Conservation (phyloP, 495 filamentous ascomycete genomes). For the Umbilicaria muhlenbergii region DNA sequence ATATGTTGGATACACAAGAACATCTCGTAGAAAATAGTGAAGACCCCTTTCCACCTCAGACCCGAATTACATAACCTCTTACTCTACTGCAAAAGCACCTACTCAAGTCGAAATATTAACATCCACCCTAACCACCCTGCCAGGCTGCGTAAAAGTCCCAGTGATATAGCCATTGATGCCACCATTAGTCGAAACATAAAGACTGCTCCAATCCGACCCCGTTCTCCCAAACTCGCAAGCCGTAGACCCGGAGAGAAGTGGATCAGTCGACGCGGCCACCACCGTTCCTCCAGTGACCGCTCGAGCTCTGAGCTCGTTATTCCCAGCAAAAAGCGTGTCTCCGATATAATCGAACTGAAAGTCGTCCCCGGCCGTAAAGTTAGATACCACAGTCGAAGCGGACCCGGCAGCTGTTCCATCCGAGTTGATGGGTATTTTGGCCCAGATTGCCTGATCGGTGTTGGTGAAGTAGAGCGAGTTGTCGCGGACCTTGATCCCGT, state of each 20-base stretch:
- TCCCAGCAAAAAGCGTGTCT: conserved; percentile 9
- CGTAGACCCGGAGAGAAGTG: conserved; percentile 12
- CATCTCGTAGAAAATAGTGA: no score
- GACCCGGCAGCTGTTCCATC: conserved; percentile 10
- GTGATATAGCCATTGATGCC: no score
- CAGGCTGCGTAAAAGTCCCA: no score
- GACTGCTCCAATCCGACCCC: conserved; percentile 1
- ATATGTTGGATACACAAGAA: no score
- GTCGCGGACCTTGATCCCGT: conserved; percentile 17
- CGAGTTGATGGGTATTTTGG: conserved; percentile 13
- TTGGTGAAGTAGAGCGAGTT: conserved; percentile 24
- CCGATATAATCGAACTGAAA: conserved; percentile 14
- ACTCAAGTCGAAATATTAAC: no score
- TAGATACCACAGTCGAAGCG: conserved; percentile 1
- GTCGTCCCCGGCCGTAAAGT: conserved; percentile 14
- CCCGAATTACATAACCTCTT: no score
- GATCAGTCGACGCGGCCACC: conserved; percentile 8
- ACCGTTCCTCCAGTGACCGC: conserved; percentile 2
- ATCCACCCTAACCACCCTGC: no score
- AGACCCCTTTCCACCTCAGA: no score
- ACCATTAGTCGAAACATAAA: conserved; percentile 1
- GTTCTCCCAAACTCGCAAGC: conserved; percentile 16
- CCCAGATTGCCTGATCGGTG: conserved; percentile 17
- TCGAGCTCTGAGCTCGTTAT: conserved; percentile 9
- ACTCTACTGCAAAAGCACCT: no score